Evolutionary conservation across 257 asterid species (phyloP), one percentile per base, ranked within the genome.

Genomic region (Linderniella brevidens): DNA sequence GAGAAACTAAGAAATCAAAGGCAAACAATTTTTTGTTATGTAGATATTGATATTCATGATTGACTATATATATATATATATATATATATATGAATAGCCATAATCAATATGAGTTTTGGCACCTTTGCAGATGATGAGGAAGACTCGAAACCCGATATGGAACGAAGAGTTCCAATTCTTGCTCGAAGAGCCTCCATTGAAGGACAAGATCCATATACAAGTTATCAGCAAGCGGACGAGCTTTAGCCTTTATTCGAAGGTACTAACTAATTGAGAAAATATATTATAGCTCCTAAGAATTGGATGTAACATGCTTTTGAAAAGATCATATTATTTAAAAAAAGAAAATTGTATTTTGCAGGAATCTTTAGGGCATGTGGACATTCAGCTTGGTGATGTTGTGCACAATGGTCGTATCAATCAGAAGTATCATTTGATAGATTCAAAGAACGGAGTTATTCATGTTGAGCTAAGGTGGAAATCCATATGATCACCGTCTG

Each of bases 301-400:
- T n/a, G n/a, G n/a, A n/a, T n/a, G n/a, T n/a, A n/a, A n/a, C n/a
- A n/a, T n/a, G 32, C 32, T 2, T 6, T 25, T 25, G 6, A 25
- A 25, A 25, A 25, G 32, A 25, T 25, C 32, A 25, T 25, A 25
- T 25, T 25, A 25, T 6, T 2, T 25, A 25, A 2, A 25, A n/a
- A 2, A 25, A 6, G 32, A 2, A 3, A 25, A 25, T 25, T 25
- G 32, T 25, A 25, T 25, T 25, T 42, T 20, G 4, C 37, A 86
- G 96, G 96, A 78, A 68, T 64, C 92, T 8, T 57, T 86, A 44
- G 96, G 96, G 4, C 80, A 81, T 51, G 94, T 78, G 39, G 90
- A 78, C 56, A 70, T 86, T 12, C 72, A 69, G 67, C 90, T 86
- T 0, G 66, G 49, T 5, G 96, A 86, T 57, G 94, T 86, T 8